phyloP scores from a whole-genome alignment of 2,329 filamentous ascomycete genomes.

The Trichoderma harzianum region DNA sequence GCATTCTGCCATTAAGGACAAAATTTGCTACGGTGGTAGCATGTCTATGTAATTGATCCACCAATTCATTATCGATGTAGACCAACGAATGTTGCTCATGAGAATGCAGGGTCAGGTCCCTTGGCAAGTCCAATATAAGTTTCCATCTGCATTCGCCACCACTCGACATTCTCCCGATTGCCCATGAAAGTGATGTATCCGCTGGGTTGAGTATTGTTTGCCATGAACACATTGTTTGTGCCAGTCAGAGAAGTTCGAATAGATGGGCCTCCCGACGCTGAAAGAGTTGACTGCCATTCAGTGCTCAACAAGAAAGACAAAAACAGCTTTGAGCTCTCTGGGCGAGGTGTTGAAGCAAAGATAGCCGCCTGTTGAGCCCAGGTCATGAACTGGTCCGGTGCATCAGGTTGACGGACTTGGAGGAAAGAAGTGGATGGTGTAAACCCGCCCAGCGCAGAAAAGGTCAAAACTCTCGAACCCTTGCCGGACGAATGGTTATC shows the following conservation, averaged over 20 bases:
- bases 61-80: not conserved
- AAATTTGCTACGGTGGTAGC: not conserved
- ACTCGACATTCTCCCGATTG: not conserved
- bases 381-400: slow-evolving; percentile 9
- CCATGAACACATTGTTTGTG: slow-evolving; percentile 4
- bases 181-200: slow-evolving; percentile 9
- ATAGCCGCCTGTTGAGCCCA: slow-evolving; percentile 5
- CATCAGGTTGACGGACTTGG: not conserved
- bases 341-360: slow-evolving; percentile 4
- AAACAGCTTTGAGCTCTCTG: not conserved
- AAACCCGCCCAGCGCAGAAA: slow-evolving; percentile 2
- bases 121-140: slow-evolving; percentile 5
- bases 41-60: not conserved
- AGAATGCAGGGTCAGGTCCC: not conserved
- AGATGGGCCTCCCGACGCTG: not conserved
- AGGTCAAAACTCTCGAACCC: not conserved
- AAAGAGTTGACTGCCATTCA: not conserved
- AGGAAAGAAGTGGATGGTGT: slow-evolving; percentile 6
- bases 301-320: not conserved
- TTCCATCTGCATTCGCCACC: slow-evolving; percentile 13
- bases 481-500: not conserved
- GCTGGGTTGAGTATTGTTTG: not conserved
- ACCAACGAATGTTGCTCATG: not conserved
- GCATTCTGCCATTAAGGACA: not conserved
- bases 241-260: slow-evolving; percentile 1